These are phyloP conservation scores for Noccaea bulbosa DNA, from an alignment of 345 rosid genomes.

Conservation along the genomic window DNA sequence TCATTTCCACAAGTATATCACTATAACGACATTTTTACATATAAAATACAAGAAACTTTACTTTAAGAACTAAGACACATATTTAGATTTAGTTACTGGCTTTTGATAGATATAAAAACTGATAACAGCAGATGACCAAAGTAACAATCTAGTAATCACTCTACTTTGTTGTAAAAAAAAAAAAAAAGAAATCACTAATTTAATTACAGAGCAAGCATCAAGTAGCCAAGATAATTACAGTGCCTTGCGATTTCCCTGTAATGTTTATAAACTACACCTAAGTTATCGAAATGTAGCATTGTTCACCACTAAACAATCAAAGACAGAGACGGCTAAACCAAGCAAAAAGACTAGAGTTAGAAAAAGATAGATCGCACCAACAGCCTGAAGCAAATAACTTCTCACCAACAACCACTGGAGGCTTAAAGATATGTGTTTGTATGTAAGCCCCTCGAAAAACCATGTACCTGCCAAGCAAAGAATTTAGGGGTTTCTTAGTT, in stretches of 20 bases:
- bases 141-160: too few species aligned
- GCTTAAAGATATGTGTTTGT: constrained; percentile 86
- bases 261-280: constrained; percentile 14
- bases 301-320: background rate
- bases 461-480: constrained; percentile 57
- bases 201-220: constrained; percentile 70
- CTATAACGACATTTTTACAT: background rate
- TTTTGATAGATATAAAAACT: too few species aligned
- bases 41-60: background rate
- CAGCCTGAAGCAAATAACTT: constrained; percentile 94
- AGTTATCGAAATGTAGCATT: background rate
- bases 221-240: constrained; percentile 91
- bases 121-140: too few species aligned
- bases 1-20: background rate
- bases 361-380: constrained; percentile 51
- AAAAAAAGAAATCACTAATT: too few species aligned
- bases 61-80: too few species aligned
- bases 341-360: background rate
- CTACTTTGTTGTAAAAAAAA: too few species aligned
- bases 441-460: constrained; percentile 93
- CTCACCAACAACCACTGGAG: constrained; percentile 83
- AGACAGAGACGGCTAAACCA: constrained; percentile 3
- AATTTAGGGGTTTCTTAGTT: background rate
- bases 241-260: constrained; percentile 96
- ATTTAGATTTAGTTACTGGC: too few species aligned